A percentile compares a stretch with the other conserved stretches of the same genome.
phyloP scores from a whole-genome alignment of 2,329 filamentous ascomycete species.

The Cercospora sp. region DNA sequence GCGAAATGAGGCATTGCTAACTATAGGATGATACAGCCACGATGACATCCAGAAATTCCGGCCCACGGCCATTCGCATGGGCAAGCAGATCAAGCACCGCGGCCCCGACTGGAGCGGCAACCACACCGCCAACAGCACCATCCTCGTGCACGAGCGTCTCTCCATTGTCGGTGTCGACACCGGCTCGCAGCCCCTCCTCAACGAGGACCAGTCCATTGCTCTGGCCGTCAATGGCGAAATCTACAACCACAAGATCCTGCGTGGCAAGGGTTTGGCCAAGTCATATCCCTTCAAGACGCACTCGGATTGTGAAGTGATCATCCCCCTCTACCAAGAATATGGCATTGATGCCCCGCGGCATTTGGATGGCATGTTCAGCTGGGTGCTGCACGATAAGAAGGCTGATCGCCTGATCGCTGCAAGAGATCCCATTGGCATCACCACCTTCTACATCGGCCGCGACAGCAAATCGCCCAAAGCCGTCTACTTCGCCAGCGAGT shows the following conservation, averaged over 20 bases:
- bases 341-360: conserved; percentile 88
- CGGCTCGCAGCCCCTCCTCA: conserved; percentile 92
- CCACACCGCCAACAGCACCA: conserved; percentile 85
- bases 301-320: conserved; percentile 98
- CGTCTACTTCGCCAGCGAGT: conserved; percentile 94
- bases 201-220: conserved; percentile 81
- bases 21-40: conserved; percentile 55
- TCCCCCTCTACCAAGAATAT: conserved; percentile 92
- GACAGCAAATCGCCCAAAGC: conserved; percentile 76
- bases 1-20: conserved; percentile 21
- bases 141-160: conserved; percentile 95
- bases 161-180: conserved; percentile 97
- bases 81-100: conserved; percentile 94
- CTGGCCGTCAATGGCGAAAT: conserved; percentile 99
- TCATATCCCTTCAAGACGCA: conserved; percentile 97
- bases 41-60: conserved; percentile 97
- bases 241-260: conserved; percentile 96
- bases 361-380: conserved; percentile 99
- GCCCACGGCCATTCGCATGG: conserved; percentile 86
- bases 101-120: conserved; percentile 97
- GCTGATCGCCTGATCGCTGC: conserved; percentile 91
- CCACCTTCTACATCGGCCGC: conserved; percentile 95
- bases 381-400: conserved; percentile 94
- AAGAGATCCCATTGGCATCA: conserved; percentile 94
- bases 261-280: conserved; percentile 73